Evolutionary conservation across 306 rosid genomes (phyloP), one percentile per base, ranked within the genome.

Genomic region (Pterocarpus macrocarpus): DNA sequence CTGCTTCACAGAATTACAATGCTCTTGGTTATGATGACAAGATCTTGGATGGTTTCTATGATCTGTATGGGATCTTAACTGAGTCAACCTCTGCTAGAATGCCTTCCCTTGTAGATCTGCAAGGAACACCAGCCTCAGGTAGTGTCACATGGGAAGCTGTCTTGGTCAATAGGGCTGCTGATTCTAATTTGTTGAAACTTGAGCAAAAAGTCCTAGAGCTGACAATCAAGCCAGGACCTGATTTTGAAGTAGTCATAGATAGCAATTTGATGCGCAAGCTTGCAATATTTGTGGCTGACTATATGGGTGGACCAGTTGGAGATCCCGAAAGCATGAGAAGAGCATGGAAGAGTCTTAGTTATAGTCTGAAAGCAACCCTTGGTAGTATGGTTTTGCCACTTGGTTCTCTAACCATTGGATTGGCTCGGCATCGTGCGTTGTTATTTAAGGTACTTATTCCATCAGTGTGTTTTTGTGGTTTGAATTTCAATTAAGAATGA

Each of bases 401-500:
- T 76, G 99, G 99, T 87, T 95, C 98, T 72, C 73, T 95, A 70
- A 91, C 90, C 52, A 82, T 92, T 73, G 99, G 99, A 83, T 87
- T 95, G 91, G 98, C 97, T 67, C 93, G 99, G 64, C 99, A 95
- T 86, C 99, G 99, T 34, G 98, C 99, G 35, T 93, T 95, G 88
- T 82, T 95, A 83, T 93, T 93, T 84, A 95, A 95, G 99, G 99
- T 95, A 83, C 73, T 52, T 79, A 61, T 75, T 58, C 62, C 55
- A 38, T 58, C 28, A 56, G 43, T 73, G 33, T 55, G 59, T 41
- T 67, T 67, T 47, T 65, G 64, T 64, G 34, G 50, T 76, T 58
- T 81, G 49, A 71, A 77, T 72, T 61, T 81, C 49, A 57, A 8
- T 58, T 59, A 77, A 41, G 39, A 76, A 81, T 44, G 56, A 16